phyloP scores from a whole-genome alignment of 23 red algal genomes.

The Gracilariopsis chorda region DNA sequence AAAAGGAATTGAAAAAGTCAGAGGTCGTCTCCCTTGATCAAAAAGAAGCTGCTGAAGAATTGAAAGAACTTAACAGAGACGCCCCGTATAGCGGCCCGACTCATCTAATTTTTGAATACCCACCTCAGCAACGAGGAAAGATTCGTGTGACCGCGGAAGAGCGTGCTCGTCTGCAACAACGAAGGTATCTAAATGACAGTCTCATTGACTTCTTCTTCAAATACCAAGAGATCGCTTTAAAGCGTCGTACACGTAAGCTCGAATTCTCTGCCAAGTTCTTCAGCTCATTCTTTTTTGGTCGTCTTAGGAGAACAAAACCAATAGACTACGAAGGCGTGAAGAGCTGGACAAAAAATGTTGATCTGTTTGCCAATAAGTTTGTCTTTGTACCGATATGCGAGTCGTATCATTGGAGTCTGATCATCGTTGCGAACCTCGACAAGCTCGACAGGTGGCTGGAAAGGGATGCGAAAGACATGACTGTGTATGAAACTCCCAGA shows the following conservation, averaged over 20 bases:
- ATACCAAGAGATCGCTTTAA: conserved; percentile 38
- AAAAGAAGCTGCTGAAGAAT: conserved; percentile 15
- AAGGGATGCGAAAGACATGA: background rate
- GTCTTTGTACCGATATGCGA: conserved; percentile 89
- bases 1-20: background rate
- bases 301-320: conserved; percentile 37
- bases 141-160: conserved; percentile 75
- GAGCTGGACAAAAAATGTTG: conserved; percentile 76
- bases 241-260: background rate
- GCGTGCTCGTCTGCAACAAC: conserved; percentile 46
- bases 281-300: conserved; percentile 88
- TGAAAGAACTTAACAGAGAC: conserved; percentile 16
- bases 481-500: conserved; percentile 11
- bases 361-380: conserved; percentile 72
- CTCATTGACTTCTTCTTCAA: conserved; percentile 86
- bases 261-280: conserved; percentile 55
- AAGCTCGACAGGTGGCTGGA: conserved; percentile 1
- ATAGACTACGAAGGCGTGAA: conserved; percentile 69
- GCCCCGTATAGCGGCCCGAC: conserved; percentile 38
- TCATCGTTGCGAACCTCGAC: conserved; percentile 69
- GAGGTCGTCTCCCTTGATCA: background rate
- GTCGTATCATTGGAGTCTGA: conserved; percentile 84
- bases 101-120: conserved; percentile 72
- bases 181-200: conserved; percentile 80
- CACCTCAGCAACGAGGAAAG: conserved; percentile 42